These are phyloP conservation scores for Chalaropsis thielavioides DNA, from an alignment of 2,329 filamentous ascomycete species.

Conservation along the genomic window DNA sequence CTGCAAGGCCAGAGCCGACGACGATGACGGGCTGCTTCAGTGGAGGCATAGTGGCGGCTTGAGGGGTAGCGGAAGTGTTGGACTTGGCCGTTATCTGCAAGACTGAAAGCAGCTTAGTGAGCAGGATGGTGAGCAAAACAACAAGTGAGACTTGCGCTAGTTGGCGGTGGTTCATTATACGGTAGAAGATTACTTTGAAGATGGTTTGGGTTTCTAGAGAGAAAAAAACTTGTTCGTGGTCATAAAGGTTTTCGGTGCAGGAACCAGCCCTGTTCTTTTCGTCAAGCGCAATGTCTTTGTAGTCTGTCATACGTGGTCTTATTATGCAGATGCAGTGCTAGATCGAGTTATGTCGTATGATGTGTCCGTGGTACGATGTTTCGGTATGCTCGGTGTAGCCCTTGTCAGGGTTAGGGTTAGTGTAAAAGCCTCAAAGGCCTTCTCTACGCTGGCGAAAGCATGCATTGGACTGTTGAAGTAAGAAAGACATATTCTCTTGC, in stretches of 20 bases:
- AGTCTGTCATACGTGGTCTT: not conserved
- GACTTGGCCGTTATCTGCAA: not conserved
- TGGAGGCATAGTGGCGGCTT: not conserved
- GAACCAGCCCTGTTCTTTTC: not conserved
- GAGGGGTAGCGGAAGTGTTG: not conserved
- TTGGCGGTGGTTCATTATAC: slow-evolving; percentile 1
- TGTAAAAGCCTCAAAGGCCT: not conserved
- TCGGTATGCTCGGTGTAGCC: not conserved
- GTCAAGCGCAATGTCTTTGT: not conserved
- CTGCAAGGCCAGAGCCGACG: slow-evolving; percentile 51
- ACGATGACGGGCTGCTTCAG: slow-evolving; percentile 34
- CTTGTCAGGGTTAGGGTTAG: not conserved
- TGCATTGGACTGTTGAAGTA: not conserved
- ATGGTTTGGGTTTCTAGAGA: not conserved
- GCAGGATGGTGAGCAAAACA: not conserved
- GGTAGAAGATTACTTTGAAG: not conserved
- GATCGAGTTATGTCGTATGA: not conserved
- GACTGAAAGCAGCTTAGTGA: not conserved
- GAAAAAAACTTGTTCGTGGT: not conserved
- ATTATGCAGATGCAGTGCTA: not conserved
- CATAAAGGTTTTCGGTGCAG: not conserved
- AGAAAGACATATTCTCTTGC: not conserved
- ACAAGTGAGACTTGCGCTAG: slow-evolving; percentile 2
- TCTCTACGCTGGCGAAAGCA: not conserved
- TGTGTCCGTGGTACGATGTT: not conserved